phyloP scores from a whole-genome alignment of 2,329 filamentous ascomycete species.

The Paecilomyces variotii region DNA sequence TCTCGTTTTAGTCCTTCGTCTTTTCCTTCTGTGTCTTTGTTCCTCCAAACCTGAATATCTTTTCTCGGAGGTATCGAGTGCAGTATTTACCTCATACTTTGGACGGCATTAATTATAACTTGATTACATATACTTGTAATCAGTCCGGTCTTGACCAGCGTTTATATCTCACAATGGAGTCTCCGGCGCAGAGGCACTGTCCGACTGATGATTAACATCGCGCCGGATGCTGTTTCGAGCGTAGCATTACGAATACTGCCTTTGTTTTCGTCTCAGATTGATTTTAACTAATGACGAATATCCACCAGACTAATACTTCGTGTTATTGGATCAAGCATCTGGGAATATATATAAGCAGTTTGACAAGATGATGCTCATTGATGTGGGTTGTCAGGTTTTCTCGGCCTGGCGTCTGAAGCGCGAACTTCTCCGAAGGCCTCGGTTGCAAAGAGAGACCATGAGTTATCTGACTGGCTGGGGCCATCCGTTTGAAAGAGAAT shows the following conservation, averaged over 20 bases:
- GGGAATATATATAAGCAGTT: conserved; percentile 48
- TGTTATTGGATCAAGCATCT: conserved; percentile 64
- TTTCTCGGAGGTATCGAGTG: background rate
- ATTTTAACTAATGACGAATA: conserved; percentile 45
- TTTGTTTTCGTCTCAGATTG: too few relatives aligned
- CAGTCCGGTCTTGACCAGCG: too few relatives aligned
- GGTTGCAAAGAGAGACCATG: conserved; percentile 63
- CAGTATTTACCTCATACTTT: background rate
- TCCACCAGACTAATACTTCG: conserved; percentile 54
- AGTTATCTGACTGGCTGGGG: conserved; percentile 75
- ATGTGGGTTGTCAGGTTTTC: conserved; percentile 63
- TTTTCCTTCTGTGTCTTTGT: background rate
- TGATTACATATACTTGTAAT: too few relatives aligned
- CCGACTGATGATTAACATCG: too few relatives aligned
- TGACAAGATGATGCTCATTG: conserved; percentile 61
- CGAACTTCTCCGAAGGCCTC: conserved; percentile 60
- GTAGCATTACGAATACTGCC: too few relatives aligned
- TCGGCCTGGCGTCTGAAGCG: conserved; percentile 56
- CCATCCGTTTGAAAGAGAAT: conserved; percentile 49
- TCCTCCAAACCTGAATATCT: background rate
- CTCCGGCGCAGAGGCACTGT: too few relatives aligned
- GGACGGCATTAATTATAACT: background rate
- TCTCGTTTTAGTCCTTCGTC: background rate
- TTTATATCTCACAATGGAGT: too few relatives aligned
- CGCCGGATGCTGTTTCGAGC: too few relatives aligned